These are phyloP conservation scores for Cairneyella variabilis DNA, from an alignment of 495 filamentous ascomycete genomes.

Conservation along the genomic window DNA sequence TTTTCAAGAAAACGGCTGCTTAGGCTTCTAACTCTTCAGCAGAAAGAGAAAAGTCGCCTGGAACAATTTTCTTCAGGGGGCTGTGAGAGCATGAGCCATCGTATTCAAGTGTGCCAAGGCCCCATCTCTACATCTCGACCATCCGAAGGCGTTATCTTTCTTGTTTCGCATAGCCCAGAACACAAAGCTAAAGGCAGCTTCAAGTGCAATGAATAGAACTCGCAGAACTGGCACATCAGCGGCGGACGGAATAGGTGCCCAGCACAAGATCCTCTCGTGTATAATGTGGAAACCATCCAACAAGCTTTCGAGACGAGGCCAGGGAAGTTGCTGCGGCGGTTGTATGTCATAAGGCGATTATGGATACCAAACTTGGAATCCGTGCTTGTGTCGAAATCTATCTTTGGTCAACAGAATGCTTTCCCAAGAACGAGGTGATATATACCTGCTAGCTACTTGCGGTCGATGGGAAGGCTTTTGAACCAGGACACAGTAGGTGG, in stretches of 20 bases:
- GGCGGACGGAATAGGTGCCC: not conserved
- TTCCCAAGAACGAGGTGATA: slow-evolving; percentile 16
- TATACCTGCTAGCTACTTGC: not conserved
- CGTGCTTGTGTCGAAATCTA: slow-evolving; percentile 14
- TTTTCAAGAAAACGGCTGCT: too few relatives aligned
- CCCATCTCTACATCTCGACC: not conserved
- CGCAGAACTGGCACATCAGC: not conserved
- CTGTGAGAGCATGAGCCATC: slow-evolving; percentile 10
- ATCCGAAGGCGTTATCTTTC: not conserved
- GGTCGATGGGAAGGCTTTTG: not conserved
- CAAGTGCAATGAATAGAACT: slow-evolving; percentile 5
- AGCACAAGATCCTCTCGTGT: slow-evolving; percentile 8
- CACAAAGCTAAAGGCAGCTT: slow-evolving; percentile 5
- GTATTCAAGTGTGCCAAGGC: not conserved
- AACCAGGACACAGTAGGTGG: not conserved
- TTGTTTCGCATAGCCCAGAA: slow-evolving; percentile 10
- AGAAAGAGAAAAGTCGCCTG: slow-evolving; percentile 6
- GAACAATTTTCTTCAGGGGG: not conserved
- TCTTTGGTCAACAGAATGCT: not conserved
- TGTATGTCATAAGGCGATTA: not conserved
- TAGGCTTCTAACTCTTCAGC: not conserved
- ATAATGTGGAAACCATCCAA: slow-evolving; percentile 4
- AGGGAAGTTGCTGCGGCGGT: not conserved
- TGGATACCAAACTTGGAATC: not conserved
- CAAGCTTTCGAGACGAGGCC: slow-evolving; percentile 2